phyloP scores from a whole-genome alignment of 2,329 filamentous ascomycete genomes.

The Pestalotiopsis sp. region DNA sequence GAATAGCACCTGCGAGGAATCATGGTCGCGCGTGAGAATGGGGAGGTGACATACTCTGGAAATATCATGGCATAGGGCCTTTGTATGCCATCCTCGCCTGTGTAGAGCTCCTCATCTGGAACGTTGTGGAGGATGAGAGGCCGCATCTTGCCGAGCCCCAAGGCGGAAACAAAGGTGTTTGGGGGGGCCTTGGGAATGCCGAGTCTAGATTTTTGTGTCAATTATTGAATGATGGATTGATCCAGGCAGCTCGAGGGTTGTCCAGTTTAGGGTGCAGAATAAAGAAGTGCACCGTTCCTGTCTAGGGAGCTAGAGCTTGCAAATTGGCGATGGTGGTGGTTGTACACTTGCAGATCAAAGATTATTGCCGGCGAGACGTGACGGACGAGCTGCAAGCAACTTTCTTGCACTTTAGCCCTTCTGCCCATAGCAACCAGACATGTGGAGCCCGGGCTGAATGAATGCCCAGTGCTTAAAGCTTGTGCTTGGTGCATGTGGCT shows the following conservation, averaged over 20 bases:
- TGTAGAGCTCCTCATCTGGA: conserved; percentile 67
- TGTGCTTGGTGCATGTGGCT: background rate
- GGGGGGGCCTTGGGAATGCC: background rate
- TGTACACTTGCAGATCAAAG: background rate
- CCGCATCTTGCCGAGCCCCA: conserved; percentile 47
- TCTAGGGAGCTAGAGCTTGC: background rate
- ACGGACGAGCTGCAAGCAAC: background rate
- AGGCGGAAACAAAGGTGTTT: background rate
- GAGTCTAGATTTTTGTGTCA: background rate
- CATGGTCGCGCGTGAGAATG: background rate
- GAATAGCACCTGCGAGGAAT: background rate
- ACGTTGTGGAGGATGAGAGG: conserved; percentile 70
- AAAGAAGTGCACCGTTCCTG: background rate
- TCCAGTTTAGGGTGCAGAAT: background rate
- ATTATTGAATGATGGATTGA: background rate
- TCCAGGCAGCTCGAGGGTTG: background rate
- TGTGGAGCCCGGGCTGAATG: background rate
- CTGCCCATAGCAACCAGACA: background rate
- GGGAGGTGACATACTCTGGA: conserved; percentile 51
- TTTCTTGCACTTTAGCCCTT: background rate
- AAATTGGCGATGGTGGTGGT: background rate
- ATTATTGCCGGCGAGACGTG: background rate
- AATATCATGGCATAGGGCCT: conserved; percentile 69
- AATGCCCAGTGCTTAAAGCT: background rate
- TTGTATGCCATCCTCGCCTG: conserved; percentile 66